Conservation (phyloP, 257 asterid genomes). For the Gentiana macrophylla region DNA sequence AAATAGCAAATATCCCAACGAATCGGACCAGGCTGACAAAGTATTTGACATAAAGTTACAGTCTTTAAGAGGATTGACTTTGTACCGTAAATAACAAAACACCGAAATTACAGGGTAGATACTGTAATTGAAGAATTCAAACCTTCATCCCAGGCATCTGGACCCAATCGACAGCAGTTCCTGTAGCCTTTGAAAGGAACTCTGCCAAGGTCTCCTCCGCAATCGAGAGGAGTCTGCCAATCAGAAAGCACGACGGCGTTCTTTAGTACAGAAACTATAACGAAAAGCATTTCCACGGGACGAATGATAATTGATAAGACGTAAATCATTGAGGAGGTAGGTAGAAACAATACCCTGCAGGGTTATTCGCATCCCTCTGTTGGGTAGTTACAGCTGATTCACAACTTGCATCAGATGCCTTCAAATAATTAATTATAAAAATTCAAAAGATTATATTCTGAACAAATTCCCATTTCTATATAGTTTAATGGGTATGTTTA, state of each 20-base stretch:
- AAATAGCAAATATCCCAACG: no score
- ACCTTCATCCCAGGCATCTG: conserved; percentile 99
- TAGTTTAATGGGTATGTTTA: not conserved
- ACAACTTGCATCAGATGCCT: conserved; percentile 74
- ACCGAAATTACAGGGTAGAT: not conserved
- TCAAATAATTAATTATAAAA: conserved; percentile 1
- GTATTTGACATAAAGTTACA: conserved; percentile 7
- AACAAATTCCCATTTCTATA: no score
- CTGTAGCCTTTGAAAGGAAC: conserved; percentile 99
- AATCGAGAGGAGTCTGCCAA: conserved; percentile 78
- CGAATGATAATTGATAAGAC: not conserved
- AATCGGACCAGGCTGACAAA: conserved; percentile 99
- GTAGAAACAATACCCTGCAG: conserved; percentile 74
- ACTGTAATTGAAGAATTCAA: conserved; percentile 2
- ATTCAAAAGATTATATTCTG: not conserved
- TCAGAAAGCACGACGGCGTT: conserved; percentile 2
- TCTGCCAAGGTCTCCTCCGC: conserved; percentile 98
- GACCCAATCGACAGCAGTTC: conserved; percentile 99
- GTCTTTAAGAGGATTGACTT: conserved; percentile 2
- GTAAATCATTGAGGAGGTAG: not conserved
- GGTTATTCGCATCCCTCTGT: conserved; percentile 83
- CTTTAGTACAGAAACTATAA: not conserved
- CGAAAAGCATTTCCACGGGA: not conserved
- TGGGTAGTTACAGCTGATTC: conserved; percentile 82
- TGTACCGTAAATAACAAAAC: not conserved